Percentiles rank a stretch among this genome's conserved stretches.
These are phyloP conservation scores for Trametes punicea DNA, from an alignment of 768 basidiomycete species.

Conservation along the genomic window DNA sequence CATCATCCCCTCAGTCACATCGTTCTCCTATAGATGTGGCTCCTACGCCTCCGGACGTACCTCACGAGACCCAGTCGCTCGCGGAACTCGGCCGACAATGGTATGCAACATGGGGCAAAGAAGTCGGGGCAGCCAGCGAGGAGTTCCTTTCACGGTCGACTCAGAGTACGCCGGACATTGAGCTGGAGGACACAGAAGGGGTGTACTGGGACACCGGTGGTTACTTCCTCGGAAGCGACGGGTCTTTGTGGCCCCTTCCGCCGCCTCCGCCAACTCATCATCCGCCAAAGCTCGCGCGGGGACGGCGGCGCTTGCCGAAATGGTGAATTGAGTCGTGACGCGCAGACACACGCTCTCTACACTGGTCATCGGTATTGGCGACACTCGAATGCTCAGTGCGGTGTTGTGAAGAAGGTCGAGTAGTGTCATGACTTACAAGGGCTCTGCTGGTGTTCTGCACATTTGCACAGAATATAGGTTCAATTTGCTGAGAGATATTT, in stretches of 20 bases:
- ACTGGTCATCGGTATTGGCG: too few species aligned
- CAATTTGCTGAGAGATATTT: too few species aligned
- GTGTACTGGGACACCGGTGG: background rate
- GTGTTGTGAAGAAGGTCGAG: too few species aligned
- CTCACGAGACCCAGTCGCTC: background rate
- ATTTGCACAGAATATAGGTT: too few species aligned
- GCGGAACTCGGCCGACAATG: conserved; percentile 1
- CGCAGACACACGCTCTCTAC: too few species aligned
- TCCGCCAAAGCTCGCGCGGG: background rate
- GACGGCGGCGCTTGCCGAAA: background rate
- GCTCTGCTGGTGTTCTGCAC: too few species aligned
- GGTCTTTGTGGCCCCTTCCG: background rate
- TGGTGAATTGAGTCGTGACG: too few species aligned
- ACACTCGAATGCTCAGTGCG: too few species aligned
- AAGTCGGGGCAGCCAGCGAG: background rate
- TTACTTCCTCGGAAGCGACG: background rate
- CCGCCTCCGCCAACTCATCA: background rate
- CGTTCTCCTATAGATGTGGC: too few species aligned
- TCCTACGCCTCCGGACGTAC: background rate
- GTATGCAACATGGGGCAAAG: conserved; percentile 5
- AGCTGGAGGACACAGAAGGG: background rate
- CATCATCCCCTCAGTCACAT: too few species aligned
- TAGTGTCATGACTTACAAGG: too few species aligned
- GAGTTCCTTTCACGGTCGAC: background rate
- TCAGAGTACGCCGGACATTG: background rate